These are phyloP conservation scores for Solanum piurae DNA, from an alignment of 257 asterid genomes.

Conservation along the genomic window DNA sequence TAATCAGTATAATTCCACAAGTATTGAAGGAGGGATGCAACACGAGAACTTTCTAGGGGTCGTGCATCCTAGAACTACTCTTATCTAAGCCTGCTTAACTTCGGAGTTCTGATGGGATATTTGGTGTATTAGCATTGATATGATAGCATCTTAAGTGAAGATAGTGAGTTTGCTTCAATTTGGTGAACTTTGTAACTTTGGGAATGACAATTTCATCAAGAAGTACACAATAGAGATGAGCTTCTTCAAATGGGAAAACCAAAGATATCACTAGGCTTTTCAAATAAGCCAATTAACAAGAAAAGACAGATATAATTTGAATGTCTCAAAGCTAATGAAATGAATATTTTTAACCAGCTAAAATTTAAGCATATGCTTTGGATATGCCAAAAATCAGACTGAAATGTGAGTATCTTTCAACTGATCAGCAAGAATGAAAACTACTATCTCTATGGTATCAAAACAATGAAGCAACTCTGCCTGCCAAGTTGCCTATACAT, in stretches of 20 bases:
- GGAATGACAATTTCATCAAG: neutral
- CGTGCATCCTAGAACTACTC: too few relatives aligned
- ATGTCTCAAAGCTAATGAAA: neutral
- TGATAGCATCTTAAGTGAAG: neutral
- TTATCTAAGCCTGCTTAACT: neutral
- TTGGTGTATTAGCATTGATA: neutral
- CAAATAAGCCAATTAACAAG: neutral
- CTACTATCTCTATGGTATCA: neutral
- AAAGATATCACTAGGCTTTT: neutral
- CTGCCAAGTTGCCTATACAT: constrained; percentile 1
- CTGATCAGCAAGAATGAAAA: constrained; percentile 1
- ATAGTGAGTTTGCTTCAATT: neutral
- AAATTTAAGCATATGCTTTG: neutral
- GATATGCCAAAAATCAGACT: constrained; percentile 6
- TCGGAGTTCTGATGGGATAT: neutral
- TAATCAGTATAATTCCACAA: neutral
- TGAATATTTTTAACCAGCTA: neutral
- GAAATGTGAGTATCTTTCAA: neutral
- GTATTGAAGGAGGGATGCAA: neutral
- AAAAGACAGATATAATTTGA: neutral
- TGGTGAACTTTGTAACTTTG: neutral
- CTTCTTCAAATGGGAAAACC: neutral
- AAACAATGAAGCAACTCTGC: neutral
- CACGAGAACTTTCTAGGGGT: neutral
- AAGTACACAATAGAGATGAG: neutral